phyloP scores from a whole-genome alignment of 106 monocot genomes.

The Acanthochlamys bracteata region DNA sequence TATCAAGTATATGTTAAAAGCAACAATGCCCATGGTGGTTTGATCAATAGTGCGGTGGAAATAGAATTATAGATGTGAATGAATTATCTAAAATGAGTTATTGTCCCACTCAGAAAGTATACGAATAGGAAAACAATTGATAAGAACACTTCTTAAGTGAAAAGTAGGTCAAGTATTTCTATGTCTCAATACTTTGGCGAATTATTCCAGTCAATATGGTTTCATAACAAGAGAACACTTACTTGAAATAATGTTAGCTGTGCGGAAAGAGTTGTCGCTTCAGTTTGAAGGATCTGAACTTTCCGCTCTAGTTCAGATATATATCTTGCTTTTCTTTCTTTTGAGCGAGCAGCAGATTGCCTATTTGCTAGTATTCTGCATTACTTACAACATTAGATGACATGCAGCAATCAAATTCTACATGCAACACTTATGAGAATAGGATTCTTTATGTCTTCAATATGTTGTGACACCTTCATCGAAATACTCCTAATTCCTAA shows the following conservation, averaged over 20 bases:
- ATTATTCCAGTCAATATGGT: neutral
- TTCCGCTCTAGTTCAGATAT: slow-evolving; percentile 32
- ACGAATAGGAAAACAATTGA: no score
- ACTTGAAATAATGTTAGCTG: slow-evolving; percentile 31
- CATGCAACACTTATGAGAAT: neutral
- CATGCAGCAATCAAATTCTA: neutral
- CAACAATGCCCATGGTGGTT: no score
- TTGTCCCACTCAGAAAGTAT: no score
- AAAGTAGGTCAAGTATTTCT: neutral
- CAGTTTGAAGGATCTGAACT: slow-evolving; percentile 34
- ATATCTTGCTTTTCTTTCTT: slow-evolving; percentile 32
- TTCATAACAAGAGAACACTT: neutral
- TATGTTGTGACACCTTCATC: no score
- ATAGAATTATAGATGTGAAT: no score
- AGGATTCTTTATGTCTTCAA: no score
- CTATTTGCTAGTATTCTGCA: slow-evolving; percentile 32
- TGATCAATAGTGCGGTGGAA: no score
- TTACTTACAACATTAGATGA: neutral
- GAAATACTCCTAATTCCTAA: no score
- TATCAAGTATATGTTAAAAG: no score
- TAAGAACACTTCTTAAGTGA: no score
- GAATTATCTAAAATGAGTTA: no score
- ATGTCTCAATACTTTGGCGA: neutral
- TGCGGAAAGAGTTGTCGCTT: slow-evolving; percentile 36
- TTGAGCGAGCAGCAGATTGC: slow-evolving; percentile 33